phyloP scores from a whole-genome alignment of 2,329 filamentous ascomycete genomes.

The Colletotrichum sp. region DNA sequence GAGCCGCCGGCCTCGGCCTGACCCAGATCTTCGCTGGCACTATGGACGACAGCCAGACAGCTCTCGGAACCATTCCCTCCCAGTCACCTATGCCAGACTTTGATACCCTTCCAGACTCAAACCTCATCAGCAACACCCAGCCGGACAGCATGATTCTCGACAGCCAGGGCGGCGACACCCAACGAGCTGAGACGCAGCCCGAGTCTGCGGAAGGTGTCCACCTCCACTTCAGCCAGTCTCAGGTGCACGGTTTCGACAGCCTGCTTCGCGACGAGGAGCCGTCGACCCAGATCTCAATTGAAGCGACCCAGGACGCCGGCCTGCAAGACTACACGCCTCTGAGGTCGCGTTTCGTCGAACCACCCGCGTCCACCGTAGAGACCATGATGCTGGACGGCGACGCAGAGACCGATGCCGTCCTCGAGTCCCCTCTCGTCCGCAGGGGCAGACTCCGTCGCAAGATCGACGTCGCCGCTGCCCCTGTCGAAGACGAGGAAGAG shows the following conservation, averaged over 20 bases:
- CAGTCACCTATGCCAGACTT: constrained; percentile 60
- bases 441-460: constrained; percentile 60
- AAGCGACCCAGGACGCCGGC: constrained; percentile 82
- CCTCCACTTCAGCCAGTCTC: constrained; percentile 65
- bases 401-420: constrained; percentile 41
- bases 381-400: constrained; percentile 63
- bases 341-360: constrained; percentile 67
- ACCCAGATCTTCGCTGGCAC: constrained; percentile 93
- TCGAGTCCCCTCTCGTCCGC: constrained; percentile 71
- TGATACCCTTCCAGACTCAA: constrained; percentile 61
- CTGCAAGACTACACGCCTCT: constrained; percentile 77
- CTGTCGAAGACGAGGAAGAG: constrained; percentile 47
- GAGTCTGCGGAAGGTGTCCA: constrained; percentile 40
- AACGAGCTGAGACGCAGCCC: constrained; percentile 42
- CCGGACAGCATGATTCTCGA: constrained; percentile 57
- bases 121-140: constrained; percentile 66
- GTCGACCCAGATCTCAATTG: constrained; percentile 70
- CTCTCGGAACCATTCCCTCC: constrained; percentile 38
- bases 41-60: constrained; percentile 69
- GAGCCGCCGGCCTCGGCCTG: constrained; percentile 71
- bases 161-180: constrained; percentile 46
- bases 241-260: constrained; percentile 63
- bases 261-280: constrained; percentile 47
- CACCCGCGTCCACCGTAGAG: constrained; percentile 72
- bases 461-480: constrained; percentile 39